These are phyloP conservation scores for Chlamydomonas sp. DNA, from an alignment of 139 green algal species.

Conservation along the genomic window DNA sequence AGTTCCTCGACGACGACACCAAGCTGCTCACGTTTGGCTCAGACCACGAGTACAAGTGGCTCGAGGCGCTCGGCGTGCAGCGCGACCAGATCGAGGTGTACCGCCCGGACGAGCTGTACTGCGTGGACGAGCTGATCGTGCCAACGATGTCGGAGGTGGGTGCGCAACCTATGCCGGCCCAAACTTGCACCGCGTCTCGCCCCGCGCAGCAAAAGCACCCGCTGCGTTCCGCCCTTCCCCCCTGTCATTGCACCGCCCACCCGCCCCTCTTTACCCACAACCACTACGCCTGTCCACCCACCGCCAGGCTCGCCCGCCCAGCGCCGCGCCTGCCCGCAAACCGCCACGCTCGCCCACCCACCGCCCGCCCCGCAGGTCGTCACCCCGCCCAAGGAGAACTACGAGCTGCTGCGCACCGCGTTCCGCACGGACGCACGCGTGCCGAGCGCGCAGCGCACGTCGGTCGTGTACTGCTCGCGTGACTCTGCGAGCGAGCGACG, in stretches of 20 bases:
- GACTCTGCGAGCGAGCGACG: not conserved
- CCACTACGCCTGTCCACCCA: too few species aligned
- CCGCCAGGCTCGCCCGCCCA: too few species aligned
- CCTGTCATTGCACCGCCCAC: too few species aligned
- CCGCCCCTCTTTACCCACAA: too few species aligned
- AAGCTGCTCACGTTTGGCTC: conserved; percentile 5
- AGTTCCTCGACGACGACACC: conserved; percentile 1
- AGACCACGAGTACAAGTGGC: not conserved
- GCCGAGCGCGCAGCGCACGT: not conserved
- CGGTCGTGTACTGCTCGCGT: conserved; percentile 4
- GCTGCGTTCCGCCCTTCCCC: too few species aligned
- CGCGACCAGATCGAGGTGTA: not conserved
- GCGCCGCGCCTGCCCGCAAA: too few species aligned
- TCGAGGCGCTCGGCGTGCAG: not conserved
- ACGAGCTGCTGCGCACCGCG: not conserved
- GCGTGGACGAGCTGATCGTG: conserved; percentile 5
- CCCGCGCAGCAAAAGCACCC: too few species aligned
- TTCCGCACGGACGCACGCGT: too few species aligned
- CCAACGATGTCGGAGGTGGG: not conserved
- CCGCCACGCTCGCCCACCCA: too few species aligned
- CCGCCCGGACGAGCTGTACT: not conserved
- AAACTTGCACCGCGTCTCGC: too few species aligned
- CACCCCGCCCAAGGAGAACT: conserved; percentile 5
- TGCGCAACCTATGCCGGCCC: too few species aligned
- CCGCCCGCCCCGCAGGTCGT: not conserved